A percentile compares a stretch with the other conserved stretches of the same genome.
Evolutionary conservation across 2,329 filamentous ascomycete species (phyloP).

Genomic region (Tolypocladium tundrense): DNA sequence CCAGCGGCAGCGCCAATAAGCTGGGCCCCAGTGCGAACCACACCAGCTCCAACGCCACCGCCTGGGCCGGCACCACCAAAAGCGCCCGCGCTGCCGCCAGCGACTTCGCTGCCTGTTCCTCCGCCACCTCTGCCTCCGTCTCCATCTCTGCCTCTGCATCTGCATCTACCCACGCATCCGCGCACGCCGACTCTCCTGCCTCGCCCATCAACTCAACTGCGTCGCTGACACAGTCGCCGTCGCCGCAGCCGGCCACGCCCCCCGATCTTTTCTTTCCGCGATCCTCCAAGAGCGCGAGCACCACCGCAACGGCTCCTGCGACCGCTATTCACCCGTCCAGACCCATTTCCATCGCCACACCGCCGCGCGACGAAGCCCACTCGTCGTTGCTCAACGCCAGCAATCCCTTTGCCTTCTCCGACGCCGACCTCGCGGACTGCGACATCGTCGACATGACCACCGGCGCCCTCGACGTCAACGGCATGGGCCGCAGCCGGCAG

Average conservation of each 20-base stretch:
- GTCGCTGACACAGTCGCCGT: conserved; percentile 24
- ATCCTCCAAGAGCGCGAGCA: conserved; percentile 5
- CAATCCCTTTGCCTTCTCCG: conserved; percentile 13
- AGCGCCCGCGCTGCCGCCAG: conserved; percentile 4
- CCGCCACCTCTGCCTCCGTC: conserved; percentile 1
- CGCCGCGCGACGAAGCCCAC: conserved; percentile 11
- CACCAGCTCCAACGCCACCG: conserved; percentile 1
- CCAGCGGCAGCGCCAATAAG: neutral
- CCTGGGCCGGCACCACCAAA: conserved; percentile 2
- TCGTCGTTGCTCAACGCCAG: conserved; percentile 12
- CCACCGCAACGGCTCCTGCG: conserved; percentile 7
- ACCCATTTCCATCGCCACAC: conserved; percentile 23
- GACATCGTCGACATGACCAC: conserved; percentile 45
- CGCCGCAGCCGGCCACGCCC: conserved; percentile 24
- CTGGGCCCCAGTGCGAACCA: neutral
- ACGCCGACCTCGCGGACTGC: conserved; percentile 16
- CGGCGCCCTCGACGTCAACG: conserved; percentile 45
- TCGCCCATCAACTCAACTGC: conserved; percentile 19
- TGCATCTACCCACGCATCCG: conserved; percentile 10
- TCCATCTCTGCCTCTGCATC: neutral
- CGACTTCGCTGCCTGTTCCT: conserved; percentile 8
- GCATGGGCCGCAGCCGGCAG: conserved; percentile 47
- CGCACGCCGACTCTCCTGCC: conserved; percentile 21
- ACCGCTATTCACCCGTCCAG: conserved; percentile 18
- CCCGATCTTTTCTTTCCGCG: conserved; percentile 12